Evolutionary conservation across 352 stramenopile species (phyloP).

Genomic region (Globisporangium nodosum): DNA sequence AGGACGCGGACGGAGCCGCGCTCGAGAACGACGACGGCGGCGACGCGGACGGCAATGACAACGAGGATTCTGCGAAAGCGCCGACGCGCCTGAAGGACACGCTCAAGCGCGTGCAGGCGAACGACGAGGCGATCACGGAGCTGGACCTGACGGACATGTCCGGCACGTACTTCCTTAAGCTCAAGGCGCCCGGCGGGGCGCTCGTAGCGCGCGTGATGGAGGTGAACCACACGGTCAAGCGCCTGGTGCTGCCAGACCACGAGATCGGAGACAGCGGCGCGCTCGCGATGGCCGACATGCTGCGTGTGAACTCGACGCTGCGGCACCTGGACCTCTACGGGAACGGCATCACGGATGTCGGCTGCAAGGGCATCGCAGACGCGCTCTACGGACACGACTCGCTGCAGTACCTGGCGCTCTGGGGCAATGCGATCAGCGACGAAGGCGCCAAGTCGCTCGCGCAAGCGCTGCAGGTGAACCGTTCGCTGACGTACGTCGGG

Average conservation of each 20-base stretch:
- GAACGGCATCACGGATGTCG: constrained; percentile 41
- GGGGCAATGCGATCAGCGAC: constrained; percentile 39
- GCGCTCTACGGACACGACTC: constrained; percentile 44
- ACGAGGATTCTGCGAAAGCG: background rate
- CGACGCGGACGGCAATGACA: no score
- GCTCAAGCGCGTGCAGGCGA: constrained; percentile 47
- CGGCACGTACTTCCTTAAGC: constrained; percentile 33
- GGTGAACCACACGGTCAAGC: constrained; percentile 36
- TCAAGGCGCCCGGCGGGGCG: constrained; percentile 25
- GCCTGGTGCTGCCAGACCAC: constrained; percentile 41
- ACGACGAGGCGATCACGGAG: constrained; percentile 48
- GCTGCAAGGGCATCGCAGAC: constrained; percentile 21
- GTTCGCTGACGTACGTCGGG: constrained; percentile 40
- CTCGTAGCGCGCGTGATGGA: constrained; percentile 50
- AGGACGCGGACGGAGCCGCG: background rate
- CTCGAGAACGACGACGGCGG: background rate
- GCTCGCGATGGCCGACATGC: constrained; percentile 44
- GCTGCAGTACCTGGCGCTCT: constrained; percentile 38
- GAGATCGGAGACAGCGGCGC: constrained; percentile 44
- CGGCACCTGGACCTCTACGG: constrained; percentile 40
- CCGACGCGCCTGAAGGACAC: constrained; percentile 32
- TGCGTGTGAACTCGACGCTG: constrained; percentile 40
- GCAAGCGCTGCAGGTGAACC: constrained; percentile 42
- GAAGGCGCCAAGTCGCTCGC: constrained; percentile 37
- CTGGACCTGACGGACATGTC: constrained; percentile 55